Evolutionary conservation across 139 green algal genomes (phyloP), one percentile per base, ranked within the genome.

Genomic region (Closterium sp.): DNA sequence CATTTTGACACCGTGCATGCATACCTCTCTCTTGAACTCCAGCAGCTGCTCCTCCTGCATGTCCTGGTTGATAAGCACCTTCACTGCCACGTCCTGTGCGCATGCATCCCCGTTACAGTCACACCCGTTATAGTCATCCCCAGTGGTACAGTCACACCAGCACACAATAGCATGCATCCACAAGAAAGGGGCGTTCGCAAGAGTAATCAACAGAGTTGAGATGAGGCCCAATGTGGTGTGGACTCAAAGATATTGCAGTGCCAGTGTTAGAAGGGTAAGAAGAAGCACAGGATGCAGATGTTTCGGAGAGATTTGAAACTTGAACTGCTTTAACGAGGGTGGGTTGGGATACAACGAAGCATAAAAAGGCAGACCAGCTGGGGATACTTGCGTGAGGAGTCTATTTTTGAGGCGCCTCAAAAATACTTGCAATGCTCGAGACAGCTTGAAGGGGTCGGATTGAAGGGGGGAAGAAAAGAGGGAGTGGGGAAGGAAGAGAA

Each of bases 61-160:
- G 84, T 94, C 91, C 38, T 93, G 89, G 35, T 94, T 69, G 38
- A 93, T 85, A 3, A 94, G 91, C 84, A 93, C 64, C 86, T 94
- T 94, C 66, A 94, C 91, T 12, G 91, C 91, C 89, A 94, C 91
- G 5, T 94, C 91, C 91, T 93, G 88, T 31, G 31, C 19, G 28
- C 23, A 89, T 21, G 38, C 33, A 10, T 30, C 33, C 10, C 84
- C 33, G 33, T 66, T 88, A 10, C 33, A 38, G 10, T 16, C 10
- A 88, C 10, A 36, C 10, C 33, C 16, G 12, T 10, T 16, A 88
- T 16, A 88, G 10, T 38, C 12, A 36, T 10, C 33, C 10, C 84
- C 10, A 30, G 84, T 25, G 84, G 64, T 16, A 83, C 12, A 10
- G 64, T 10, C 64, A 28, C 30, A 23, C 3, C 30, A 34, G 3